phyloP scores from a whole-genome alignment of 1,284 basidiomycete genomes.

The Hemileia vastatrix region DNA sequence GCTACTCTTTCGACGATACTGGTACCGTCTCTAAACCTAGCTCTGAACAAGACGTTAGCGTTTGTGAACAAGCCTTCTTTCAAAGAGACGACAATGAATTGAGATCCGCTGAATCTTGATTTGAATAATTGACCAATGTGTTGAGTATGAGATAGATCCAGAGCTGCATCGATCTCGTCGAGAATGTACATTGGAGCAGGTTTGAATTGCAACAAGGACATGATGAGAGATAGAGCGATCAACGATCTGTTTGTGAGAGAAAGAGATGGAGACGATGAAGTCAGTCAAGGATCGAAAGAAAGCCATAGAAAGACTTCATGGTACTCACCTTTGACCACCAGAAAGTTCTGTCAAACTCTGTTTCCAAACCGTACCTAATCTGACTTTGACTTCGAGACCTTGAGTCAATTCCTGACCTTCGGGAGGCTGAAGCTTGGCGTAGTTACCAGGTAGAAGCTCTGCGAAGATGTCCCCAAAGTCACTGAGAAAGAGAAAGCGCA shows the following conservation, averaged over 20 bases:
- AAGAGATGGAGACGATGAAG: too few species aligned
- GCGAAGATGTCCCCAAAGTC: constrained; percentile 44
- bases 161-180: constrained; percentile 67
- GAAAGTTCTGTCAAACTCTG: constrained; percentile 39
- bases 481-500: too few species aligned
- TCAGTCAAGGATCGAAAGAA: not conserved
- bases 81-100: constrained; percentile 43
- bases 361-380: constrained; percentile 41
- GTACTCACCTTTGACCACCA: constrained; percentile 36
- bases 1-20: constrained; percentile 61
- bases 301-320: not conserved
- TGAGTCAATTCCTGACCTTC: constrained; percentile 40
- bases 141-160: constrained; percentile 42
- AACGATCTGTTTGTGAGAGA: constrained; percentile 81
- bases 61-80: constrained; percentile 44
- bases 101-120: constrained; percentile 38
- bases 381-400: constrained; percentile 43
- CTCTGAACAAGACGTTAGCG: constrained; percentile 42
- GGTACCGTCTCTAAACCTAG: constrained; percentile 78
- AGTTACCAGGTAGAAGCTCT: constrained; percentile 43
- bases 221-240: constrained; percentile 92
- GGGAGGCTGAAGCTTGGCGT: constrained; percentile 38
- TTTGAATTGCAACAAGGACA: constrained; percentile 96
- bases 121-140: constrained; percentile 43
- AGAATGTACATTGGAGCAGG: constrained; percentile 99